Evolutionary conservation across 2,329 filamentous ascomycete genomes (phyloP), one percentile per base, ranked within the genome.

Genomic region (Venturia carpophila): DNA sequence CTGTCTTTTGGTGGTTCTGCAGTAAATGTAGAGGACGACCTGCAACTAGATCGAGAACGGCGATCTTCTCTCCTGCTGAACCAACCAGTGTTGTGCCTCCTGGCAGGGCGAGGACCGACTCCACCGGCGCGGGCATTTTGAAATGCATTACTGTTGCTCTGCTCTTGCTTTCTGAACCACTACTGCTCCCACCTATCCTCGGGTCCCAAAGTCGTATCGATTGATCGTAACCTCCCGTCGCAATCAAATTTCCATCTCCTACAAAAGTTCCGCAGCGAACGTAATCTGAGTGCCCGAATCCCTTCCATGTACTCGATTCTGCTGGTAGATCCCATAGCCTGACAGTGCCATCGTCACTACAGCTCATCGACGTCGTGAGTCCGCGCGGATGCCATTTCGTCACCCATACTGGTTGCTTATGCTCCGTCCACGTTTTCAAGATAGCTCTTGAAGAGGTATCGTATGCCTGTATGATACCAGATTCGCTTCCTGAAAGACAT

Each of bases 1-100:
- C 92, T 0, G 94, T 96, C 84, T 97, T 99, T 74, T 99, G 94
- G 77, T 99, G 94, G 74, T 95, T 97, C 70, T 87, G 88, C 68
- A 99, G 87, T 73, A 96, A 81, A 70, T 92, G 88, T 66, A 96
- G 80, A 5, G 93, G 92, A 72, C 91, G 91, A 34, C 90, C 94
- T 62, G 92, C 93, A 19, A 97, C 89, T 56, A 99, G 84, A 75
- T 99, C 94, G 67, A 99, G 83, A 13, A 99, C 91, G 6, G 90
- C 92, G 71, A 99, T 91, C 68, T 90, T 85, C 72, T 90, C 95
- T 66, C 90, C 92, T 21, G 92, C 87, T 2, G 93, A 86, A 15
- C 92, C 92, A 42, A 97, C 83, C 30, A 99, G 80, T 4, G 90
- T 92, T 5, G 92, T 96, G 60, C 91, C 92, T 1, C 90, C 90